Evolutionary conservation across 768 basidiomycete species (phyloP).

Genomic region (Trametes punicea): DNA sequence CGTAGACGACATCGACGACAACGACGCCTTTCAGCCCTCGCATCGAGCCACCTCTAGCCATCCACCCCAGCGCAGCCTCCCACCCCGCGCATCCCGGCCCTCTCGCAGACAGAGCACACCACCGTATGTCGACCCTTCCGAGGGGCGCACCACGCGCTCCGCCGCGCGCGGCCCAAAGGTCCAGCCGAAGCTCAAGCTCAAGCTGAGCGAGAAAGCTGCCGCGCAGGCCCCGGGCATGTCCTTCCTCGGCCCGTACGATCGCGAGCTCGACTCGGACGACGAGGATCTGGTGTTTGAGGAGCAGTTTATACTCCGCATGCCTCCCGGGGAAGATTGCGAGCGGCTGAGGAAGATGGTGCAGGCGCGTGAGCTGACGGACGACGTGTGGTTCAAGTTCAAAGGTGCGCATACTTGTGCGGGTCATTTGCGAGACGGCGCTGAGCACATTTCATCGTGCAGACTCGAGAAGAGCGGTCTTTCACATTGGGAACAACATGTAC

Average conservation of each 20-base stretch:
- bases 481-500: conserved; percentile 76
- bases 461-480: conserved; percentile 86
- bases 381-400: conserved; percentile 97
- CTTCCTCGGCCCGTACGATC: conserved; percentile 87
- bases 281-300: conserved; percentile 96
- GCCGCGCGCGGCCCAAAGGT: conserved; percentile 23
- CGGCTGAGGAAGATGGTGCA: conserved; percentile 78
- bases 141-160: conserved; percentile 26
- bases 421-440: neutral
- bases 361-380: conserved; percentile 71
- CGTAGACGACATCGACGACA: conserved; percentile 29
- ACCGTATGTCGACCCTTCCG: conserved; percentile 21
- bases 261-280: conserved; percentile 93
- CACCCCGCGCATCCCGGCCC: conserved; percentile 19
- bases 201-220: conserved; percentile 79
- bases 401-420: conserved; percentile 43
- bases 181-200: conserved; percentile 79
- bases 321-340: conserved; percentile 78
- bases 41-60: conserved; percentile 16
- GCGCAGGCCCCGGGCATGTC: conserved; percentile 82
- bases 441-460: conserved; percentile 44
- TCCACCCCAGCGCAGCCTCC: conserved; percentile 17
- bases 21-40: conserved; percentile 15
- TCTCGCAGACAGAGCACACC: conserved; percentile 21
- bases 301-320: conserved; percentile 91